Base-by-base conservation (phyloP, 805 yeast genomes). In the Zygosaccharomyces rouxii region DNA sequence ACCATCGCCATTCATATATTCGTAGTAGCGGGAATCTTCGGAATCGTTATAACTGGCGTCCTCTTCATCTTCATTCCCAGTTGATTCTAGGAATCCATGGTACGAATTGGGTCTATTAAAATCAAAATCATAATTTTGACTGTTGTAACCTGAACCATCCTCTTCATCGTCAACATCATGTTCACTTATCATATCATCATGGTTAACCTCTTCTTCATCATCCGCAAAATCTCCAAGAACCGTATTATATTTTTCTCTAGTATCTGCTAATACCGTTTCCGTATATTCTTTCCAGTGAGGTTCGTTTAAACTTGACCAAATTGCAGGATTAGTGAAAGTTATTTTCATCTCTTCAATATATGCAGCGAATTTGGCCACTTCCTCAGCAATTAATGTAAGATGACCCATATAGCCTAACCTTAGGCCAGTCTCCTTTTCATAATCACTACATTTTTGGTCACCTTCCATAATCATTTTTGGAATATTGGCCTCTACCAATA, bases 371-470 rank as follows among this genome's bases (percentile, higher is more conserved):
- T 94, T 94, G 39, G 90, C 97, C 42, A 94, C 94, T 66, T 94
- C 99, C 66, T 94, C 99, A 39, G 97, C 90, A 45, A 94, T 88
- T 35, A 94, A 72, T 3, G 95, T 89, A 52, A 94, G 69, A 65
- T 94, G 99, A 22, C 99, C 99, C 90, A 92, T 90, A 64, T 92
- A 94, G 0, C 99, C 99, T 19, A 94, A 79, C 47, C 97, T 74
- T 11, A 88, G 77, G 13, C 80, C 80, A 3, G 76, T 75, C 43
- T 68, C 72, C 53, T 75, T 76, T 62, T 89, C 89, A 53, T 81
- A 76, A 49, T 77, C 79, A 29, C 72, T 70, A 55, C 86, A 83
- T 41, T 73, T 72, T 42, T 70, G 69, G 55, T 85, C 85, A 2
- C 92, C 89, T 33, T 77, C 73, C 35, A 85, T 79, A 43, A 86